phyloP scores from a whole-genome alignment of 140 eudicot species.

The Erigeron philadelphicus region DNA sequence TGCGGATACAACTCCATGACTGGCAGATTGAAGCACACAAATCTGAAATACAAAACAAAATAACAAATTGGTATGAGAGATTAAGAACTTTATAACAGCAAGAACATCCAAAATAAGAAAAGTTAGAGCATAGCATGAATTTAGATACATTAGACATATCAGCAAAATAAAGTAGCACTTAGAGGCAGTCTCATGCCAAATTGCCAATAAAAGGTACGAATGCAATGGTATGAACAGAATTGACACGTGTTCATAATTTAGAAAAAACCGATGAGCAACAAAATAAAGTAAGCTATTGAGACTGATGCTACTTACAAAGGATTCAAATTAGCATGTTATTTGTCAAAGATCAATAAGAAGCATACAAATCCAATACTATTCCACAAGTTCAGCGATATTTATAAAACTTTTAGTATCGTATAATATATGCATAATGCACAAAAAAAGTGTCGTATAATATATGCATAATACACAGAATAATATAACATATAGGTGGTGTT shows the following conservation, averaged over 20 bases:
- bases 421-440: neutral
- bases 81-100: neutral
- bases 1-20: slow-evolving; percentile 47
- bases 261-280: neutral
- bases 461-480: neutral
- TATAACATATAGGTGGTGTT: neutral
- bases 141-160: neutral
- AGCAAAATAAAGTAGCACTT: neutral
- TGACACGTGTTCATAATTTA: neutral
- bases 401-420: neutral
- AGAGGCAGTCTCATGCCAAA: neutral
- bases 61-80: neutral
- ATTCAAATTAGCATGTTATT: slow-evolving; percentile 17
- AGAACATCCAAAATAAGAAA: neutral
- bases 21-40: slow-evolving; percentile 76
- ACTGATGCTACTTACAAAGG: neutral
- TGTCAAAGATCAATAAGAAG: slow-evolving; percentile 6
- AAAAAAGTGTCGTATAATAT: neutral
- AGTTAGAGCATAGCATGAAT: neutral
- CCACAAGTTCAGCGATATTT: neutral
- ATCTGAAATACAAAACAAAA: slow-evolving; percentile 38
- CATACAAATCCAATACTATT: neutral
- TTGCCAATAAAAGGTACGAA: neutral
- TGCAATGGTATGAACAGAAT: neutral
- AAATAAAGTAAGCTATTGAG: neutral